Evolutionary conservation across 768 basidiomycete genomes (phyloP), one percentile per base, ranked within the genome.

Genomic region (Lactarius hatsudake): DNA sequence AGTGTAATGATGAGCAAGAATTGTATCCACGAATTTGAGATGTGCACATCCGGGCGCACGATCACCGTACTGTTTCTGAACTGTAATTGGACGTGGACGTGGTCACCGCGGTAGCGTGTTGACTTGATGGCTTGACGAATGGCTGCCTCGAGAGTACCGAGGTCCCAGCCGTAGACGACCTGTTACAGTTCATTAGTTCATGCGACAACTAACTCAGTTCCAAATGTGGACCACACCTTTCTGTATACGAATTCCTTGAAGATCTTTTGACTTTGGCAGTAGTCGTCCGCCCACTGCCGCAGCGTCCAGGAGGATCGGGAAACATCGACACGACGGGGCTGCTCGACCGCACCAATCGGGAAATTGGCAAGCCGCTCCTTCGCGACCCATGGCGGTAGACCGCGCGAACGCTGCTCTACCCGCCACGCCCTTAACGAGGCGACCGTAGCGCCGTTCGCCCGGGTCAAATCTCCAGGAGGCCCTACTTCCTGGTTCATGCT

Each of bases 211-310:
- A 23, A 32, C 45, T n/a, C n/a, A n/a, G n/a, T n/a, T n/a, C n/a
- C n/a, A 38, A 38, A 17, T 20, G 34, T 38, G 15, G 61, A 51
- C 66, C 74, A 18, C 66, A 88, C 88, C 79, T 91, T 91, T 28
- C 82, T 78, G 68, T 92, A 90, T 7, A 83, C 81, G 73, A 94
- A 92, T 76, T 93, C 91, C 74, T 93, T 94, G 68, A 94, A 78
- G 18, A 81, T 75, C 71, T 88, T 93, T 9, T 75, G 79, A 72
- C 88, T 89, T 30, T 83, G 81, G 65, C 91, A 93, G 72, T 92
- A 94, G 64, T 89, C 87, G 70, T 93, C 90, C 9, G 91, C 91
- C 93, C 93, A 94, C 66, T 88, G 68, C 8, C 70, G 70, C 36
- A 70, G 36, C 6, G 70, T 69, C 62, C 38, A 77, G 70, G 66